A percentile compares a stretch with the other conserved stretches of the same genome.
These are phyloP conservation scores for Arctium lappa DNA, from an alignment of 129 eudicot species.

Conservation along the genomic window DNA sequence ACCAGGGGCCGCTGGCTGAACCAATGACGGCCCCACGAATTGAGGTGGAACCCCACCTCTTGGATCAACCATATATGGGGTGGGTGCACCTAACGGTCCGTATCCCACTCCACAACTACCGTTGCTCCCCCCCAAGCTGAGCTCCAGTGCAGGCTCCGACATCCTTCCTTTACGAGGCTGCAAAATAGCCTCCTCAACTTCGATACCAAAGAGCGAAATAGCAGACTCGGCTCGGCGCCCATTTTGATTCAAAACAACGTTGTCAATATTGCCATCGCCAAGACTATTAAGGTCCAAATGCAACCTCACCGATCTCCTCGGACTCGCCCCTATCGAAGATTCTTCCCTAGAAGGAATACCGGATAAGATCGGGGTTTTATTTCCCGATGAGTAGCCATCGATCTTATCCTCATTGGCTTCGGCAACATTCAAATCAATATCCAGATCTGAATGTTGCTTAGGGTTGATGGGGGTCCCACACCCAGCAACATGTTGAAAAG, in stretches of 20 bases:
- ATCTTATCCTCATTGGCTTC: slow-evolving; percentile 35
- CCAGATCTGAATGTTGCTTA: slow-evolving; percentile 33
- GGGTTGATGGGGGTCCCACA: slow-evolving; percentile 37
- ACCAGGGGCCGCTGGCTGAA: slow-evolving; percentile 38
- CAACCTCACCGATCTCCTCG: slow-evolving; percentile 40
- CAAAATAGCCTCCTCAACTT: slow-evolving; percentile 33
- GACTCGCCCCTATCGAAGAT: slow-evolving; percentile 31
- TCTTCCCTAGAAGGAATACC: slow-evolving; percentile 43
- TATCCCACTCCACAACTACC: slow-evolving; percentile 20
- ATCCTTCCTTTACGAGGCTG: slow-evolving; percentile 25
- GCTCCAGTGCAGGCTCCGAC: slow-evolving; percentile 32
- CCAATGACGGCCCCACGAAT: slow-evolving; percentile 31
- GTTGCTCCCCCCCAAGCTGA: slow-evolving; percentile 27
- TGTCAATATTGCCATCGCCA: slow-evolving; percentile 43
- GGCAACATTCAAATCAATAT: slow-evolving; percentile 64
- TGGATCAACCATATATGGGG: slow-evolving; percentile 37
- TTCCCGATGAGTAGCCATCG: not conserved
- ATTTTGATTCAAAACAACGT: slow-evolving; percentile 17
- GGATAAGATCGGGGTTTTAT: slow-evolving; percentile 9
- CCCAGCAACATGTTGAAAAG: slow-evolving; percentile 41
- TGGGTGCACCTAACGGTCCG: slow-evolving; percentile 37
- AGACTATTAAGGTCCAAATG: slow-evolving; percentile 48
- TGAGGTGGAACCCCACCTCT: slow-evolving; percentile 54
- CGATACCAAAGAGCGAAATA: slow-evolving; percentile 58
- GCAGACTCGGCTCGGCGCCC: slow-evolving; percentile 33